A percentile compares a stretch with the other conserved stretches of the same genome.
Evolutionary conservation across 2,329 filamentous ascomycete genomes (phyloP).

Genomic region (Epichloe scottii): DNA sequence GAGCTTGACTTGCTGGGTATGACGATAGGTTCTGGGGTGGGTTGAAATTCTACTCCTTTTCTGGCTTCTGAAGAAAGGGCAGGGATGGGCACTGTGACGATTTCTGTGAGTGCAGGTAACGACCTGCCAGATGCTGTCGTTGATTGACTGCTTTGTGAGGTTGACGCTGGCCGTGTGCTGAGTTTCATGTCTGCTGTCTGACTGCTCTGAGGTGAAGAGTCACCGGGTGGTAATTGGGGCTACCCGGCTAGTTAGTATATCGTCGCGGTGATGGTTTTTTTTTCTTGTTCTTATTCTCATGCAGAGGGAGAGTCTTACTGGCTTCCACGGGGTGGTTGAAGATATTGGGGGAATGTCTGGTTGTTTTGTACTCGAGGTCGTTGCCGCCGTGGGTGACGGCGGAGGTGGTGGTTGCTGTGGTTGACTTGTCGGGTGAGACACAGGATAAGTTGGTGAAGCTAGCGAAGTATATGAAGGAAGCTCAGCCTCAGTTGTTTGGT

Average conservation of each 20-base stretch:
- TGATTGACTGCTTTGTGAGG: neutral
- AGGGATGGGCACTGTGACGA: slow-evolving; percentile 1
- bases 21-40: neutral
- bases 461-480: neutral
- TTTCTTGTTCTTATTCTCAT: neutral
- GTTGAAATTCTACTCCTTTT: slow-evolving; percentile 1
- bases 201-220: neutral
- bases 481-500: neutral
- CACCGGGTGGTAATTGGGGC: neutral
- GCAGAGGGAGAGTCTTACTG: neutral
- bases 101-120: neutral
- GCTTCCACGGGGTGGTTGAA: neutral
- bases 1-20: neutral
- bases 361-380: neutral
- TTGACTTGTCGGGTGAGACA: neutral
- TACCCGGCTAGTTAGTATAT: neutral
- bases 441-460: neutral
- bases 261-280: neutral
- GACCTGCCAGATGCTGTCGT: neutral
- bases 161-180: neutral
- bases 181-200: neutral
- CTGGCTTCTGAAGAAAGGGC: slow-evolving; percentile 3
- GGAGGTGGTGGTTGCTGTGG: neutral
- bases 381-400: neutral
- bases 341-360: neutral